Conservation (phyloP, 164 flowering plant genomes). For the Macadamia tetraphylla region DNA sequence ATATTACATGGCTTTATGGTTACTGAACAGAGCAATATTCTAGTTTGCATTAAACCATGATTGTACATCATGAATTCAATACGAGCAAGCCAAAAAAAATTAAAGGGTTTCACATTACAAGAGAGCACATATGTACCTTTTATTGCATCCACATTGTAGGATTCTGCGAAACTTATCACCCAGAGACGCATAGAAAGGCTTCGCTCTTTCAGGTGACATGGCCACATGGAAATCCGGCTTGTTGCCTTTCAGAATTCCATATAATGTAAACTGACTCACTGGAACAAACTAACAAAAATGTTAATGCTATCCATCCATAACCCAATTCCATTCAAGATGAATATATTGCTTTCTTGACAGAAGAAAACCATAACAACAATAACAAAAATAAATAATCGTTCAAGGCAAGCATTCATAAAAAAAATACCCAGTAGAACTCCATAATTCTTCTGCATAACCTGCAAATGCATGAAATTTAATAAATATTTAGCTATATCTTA, state of each 20-base stretch:
- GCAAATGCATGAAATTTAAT: slow-evolving; percentile 20
- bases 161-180: slow-evolving; percentile 63
- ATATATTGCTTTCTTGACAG: not conserved
- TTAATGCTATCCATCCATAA: not conserved
- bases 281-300: slow-evolving; percentile 14
- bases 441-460: slow-evolving; percentile 84
- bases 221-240: slow-evolving; percentile 99
- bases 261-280: slow-evolving; percentile 97
- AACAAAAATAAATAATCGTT: not conserved
- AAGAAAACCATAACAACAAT: not conserved
- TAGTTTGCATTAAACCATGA: not conserved
- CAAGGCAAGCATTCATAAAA: not conserved
- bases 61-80: not conserved
- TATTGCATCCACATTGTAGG: slow-evolving; percentile 52
- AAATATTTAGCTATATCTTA: not conserved
- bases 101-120: not conserved
- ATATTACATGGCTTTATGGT: no score
- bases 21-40: not conserved
- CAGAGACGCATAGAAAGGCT: slow-evolving; percentile 72
- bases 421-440: slow-evolving; percentile 75
- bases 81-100: not conserved
- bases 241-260: slow-evolving; percentile 86
- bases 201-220: slow-evolving; percentile 84
- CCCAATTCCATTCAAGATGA: not conserved
- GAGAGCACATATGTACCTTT: slow-evolving; percentile 43